Evolutionary conservation across 257 asterid species (phyloP), one percentile per base, ranked within the genome.

Genomic region (Leonotis leonurus): DNA sequence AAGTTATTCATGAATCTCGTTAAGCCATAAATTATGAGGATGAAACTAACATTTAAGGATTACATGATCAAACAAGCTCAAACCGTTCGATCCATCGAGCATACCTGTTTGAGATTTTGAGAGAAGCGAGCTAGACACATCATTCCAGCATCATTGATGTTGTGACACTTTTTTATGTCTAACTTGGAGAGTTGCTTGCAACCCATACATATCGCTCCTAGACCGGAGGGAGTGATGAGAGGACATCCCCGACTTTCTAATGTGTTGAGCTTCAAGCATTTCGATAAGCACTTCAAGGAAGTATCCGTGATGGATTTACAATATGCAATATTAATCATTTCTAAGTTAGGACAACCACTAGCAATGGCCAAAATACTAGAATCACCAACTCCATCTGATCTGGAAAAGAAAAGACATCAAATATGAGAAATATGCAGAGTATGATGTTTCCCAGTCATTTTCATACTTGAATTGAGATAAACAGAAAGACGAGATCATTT

Each of bases 241-340:
- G 88, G 83, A 65, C 96, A 91, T 21, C 95, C 94, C 64, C 98
- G 84, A 60, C 64, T 78, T 80, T 91, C 98, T 30, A 91, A 67
- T 12, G 90, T 78, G 63, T 75, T 83, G 63, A 91, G 44, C 78
- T 78, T 82, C 2, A 65, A 70, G 72, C 98, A 91, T 65, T 84
- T 86, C 12, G 98, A 81, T 64, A 91, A 71, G 14, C 87, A 78
- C 55, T 72, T 68, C 64, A 89, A 75, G 12, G 99, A 83, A 13
- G 24, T 55, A 55, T 92, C 96, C 0, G 95, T 77, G 30, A 89
- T 72, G 45, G 70, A 59, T 30, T 52, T 79, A 71, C 95, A 86
- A 44, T 92, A 92, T 12, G 96, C 86, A 22, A 78, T 54, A 66
- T 83, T 86, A 17, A 89, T 79, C 80, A 70, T 86, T 76, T 86